Evolutionary conservation across 148 eudicot species (phyloP).

Genomic region (Camellia lanceoleosa): DNA sequence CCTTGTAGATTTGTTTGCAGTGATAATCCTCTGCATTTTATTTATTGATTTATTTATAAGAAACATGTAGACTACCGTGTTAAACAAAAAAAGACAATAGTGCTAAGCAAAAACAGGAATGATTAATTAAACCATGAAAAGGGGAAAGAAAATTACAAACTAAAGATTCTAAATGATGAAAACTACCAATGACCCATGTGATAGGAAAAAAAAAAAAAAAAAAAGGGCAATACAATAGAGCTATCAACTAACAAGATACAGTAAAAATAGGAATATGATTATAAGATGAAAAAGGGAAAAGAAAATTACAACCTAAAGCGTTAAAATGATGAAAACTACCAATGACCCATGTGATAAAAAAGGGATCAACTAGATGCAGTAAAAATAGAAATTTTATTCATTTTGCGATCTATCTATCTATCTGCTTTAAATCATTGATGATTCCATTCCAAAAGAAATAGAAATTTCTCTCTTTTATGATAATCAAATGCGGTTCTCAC

Average conservation of each 20-base stretch:
- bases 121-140: not conserved
- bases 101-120: not conserved
- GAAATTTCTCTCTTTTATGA: too few species aligned
- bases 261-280: too few species aligned
- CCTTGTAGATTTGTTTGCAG: not conserved
- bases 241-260: too few species aligned
- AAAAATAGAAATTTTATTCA: too few species aligned
- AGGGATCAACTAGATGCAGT: too few species aligned
- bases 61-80: not conserved
- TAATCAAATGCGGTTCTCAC: too few species aligned
- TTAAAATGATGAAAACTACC: not conserved
- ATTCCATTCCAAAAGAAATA: too few species aligned
- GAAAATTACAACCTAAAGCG: not conserved
- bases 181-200: not conserved
- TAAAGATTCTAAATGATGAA: not conserved
- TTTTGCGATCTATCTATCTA: too few species aligned
- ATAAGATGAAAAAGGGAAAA: not conserved
- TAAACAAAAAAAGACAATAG: not conserved
- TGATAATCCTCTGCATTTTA: not conserved
- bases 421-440: too few species aligned
- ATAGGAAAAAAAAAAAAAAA: too few species aligned
- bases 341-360: not conserved
- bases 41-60: not conserved
- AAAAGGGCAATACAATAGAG: not conserved
- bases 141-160: not conserved